Base-by-base conservation (phyloP, 192 early-diverging fungal species). In the Dissophora ornata region DNA sequence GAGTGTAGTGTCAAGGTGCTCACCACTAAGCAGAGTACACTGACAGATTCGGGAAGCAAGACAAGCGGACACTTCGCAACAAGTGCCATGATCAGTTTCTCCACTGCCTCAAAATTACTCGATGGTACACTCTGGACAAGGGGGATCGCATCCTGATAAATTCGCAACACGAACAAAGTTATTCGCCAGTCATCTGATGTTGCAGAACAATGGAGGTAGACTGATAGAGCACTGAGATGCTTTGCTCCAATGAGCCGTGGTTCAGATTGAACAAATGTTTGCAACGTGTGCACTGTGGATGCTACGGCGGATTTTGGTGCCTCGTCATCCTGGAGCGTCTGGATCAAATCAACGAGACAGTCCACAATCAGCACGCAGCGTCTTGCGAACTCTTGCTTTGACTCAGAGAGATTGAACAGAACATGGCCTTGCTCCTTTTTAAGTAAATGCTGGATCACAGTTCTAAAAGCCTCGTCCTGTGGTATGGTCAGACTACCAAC, bases 1-100 rank as follows among this genome's bases (percentile, higher is more conserved):
- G 55, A 91, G 28, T 95, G 91, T 1, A 89, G 79, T 15, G 69
- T 73, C 38, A 94, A 77, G 33, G 94, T 74, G 46, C 84, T 83
- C 29, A 95, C 93, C 71, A 93, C 84, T 0, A 94, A 80, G 38
- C 90, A 89, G 57, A 95, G 92, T 11, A 94, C 89, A 33, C 32
- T 47, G 19, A 57, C 65, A 3, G 65, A 58, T 6, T 67, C 73
- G 2, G 73, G 73, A 11, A 77, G 73, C 36, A 77, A 47, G 5
- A 67, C 38, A 16, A 77, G 52, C 0, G 73, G 73, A 38, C 73
- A 77, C 24, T 60, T 77, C 10, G 73, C 64, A 6, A 67, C 45
- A 3, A 77, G 62, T 0, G 73, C 55, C 46, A 61, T 33, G 9
- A 40, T 33, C 4, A 77, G 42, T 13, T 21, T 62, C 24, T 77